These are phyloP conservation scores for Phlebiopsis gigantea DNA, from an alignment of 768 basidiomycete species.

Conservation along the genomic window DNA sequence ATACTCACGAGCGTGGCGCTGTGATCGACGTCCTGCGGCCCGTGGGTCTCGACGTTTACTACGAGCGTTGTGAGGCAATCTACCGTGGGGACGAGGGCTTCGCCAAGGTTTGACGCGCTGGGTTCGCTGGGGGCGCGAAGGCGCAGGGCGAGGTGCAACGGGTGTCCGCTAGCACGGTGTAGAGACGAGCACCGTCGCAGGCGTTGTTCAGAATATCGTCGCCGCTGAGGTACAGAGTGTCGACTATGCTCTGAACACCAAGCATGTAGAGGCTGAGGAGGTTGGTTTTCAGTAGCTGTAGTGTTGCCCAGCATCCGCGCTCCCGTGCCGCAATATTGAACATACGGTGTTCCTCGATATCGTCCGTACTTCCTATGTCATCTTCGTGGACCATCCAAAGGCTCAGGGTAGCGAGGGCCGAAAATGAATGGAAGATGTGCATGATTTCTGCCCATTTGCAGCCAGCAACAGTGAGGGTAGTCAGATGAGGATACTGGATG, in stretches of 20 bases:
- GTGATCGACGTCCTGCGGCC: neutral
- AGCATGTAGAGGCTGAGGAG: conserved; percentile 5
- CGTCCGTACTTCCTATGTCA: neutral
- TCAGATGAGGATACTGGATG: neutral
- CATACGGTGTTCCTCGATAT: conserved; percentile 1
- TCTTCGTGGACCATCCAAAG: conserved; percentile 4
- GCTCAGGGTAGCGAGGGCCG: neutral
- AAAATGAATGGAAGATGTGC: neutral
- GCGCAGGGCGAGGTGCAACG: neutral
- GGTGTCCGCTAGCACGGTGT: neutral
- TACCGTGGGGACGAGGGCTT: neutral
- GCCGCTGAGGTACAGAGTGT: neutral
- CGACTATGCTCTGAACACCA: neutral
- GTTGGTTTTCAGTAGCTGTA: neutral
- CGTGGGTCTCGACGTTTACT: neutral
- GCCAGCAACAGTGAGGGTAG: neutral
- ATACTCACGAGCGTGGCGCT: neutral
- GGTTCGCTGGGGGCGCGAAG: no score
- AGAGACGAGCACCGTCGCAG: neutral
- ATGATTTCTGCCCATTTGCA: neutral
- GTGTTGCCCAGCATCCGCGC: neutral
- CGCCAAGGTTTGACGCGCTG: neutral
- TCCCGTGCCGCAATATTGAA: neutral
- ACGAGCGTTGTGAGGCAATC: neutral
- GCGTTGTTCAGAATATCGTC: neutral